Evolutionary conservation across 2,329 filamentous ascomycete species (phyloP).

Genomic region (Hymenoscyphus repandus): DNA sequence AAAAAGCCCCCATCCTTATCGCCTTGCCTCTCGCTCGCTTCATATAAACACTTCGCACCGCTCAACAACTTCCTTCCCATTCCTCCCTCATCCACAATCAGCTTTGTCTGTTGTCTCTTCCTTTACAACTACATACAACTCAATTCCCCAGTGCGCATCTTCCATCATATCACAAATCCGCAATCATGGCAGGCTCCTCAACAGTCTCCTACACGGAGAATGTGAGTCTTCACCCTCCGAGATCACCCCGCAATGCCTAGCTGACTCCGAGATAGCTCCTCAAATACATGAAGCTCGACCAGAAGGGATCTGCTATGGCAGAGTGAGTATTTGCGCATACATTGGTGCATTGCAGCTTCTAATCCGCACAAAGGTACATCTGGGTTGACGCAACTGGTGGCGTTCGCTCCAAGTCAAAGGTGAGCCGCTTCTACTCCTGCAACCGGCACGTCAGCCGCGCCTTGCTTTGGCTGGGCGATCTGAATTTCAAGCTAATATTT

Average conservation of each 20-base stretch:
- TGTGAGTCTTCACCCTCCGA: constrained; percentile 29
- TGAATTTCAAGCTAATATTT: neutral
- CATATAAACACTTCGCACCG: constrained; percentile 3
- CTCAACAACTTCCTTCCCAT: neutral
- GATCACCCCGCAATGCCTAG: constrained; percentile 13
- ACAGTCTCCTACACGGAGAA: constrained; percentile 35
- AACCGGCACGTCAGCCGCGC: neutral
- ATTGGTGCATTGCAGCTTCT: constrained; percentile 6
- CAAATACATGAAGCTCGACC: constrained; percentile 88
- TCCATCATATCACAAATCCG: constrained; percentile 10
- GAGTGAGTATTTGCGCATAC: constrained; percentile 62
- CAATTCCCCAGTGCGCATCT: neutral
- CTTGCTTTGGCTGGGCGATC: neutral
- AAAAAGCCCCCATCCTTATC: constrained; percentile 3
- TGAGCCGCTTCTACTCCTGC: constrained; percentile 47
- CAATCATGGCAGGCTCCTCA: constrained; percentile 29
- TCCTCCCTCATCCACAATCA: neutral
- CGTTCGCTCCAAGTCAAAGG: constrained; percentile 91
- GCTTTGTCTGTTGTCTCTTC: constrained; percentile 8
- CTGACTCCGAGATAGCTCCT: constrained; percentile 57
- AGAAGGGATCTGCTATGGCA: constrained; percentile 83
- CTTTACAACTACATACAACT: neutral
- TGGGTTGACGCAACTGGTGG: constrained; percentile 85
- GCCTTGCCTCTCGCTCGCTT: neutral
- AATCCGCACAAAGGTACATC: constrained; percentile 55